phyloP scores from a whole-genome alignment of 805 yeast species.

The Candida stauntonica region DNA sequence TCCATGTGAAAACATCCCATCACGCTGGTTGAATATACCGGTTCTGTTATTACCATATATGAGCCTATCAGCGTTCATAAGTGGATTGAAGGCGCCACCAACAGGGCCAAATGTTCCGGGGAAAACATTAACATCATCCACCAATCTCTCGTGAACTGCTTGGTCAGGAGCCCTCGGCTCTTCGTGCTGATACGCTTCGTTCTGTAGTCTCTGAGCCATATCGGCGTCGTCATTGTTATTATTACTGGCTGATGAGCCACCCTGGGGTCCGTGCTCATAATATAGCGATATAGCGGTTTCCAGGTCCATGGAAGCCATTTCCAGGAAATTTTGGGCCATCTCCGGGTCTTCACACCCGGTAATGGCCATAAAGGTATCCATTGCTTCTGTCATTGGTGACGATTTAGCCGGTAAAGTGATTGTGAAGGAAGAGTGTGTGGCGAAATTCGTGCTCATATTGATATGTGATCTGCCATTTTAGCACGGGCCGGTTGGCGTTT shows the following conservation, averaged over 20 bases:
- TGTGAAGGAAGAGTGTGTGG: no score
- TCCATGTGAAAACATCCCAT: conserved; percentile 11
- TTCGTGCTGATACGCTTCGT: conserved; percentile 47
- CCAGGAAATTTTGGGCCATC: conserved; percentile 71
- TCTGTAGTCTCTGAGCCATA: conserved; percentile 58
- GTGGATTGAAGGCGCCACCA: conserved; percentile 29
- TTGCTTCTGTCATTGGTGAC: conserved; percentile 41
- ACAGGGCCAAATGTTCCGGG: conserved; percentile 36
- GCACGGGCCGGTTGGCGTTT: neutral
- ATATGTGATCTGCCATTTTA: neutral
- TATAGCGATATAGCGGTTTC: conserved; percentile 82
- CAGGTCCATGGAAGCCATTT: conserved; percentile 69
- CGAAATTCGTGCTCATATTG: neutral
- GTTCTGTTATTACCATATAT: conserved; percentile 33
- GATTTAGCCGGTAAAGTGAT: no score
- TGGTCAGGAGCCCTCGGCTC: conserved; percentile 75
- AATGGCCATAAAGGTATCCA: conserved; percentile 76
- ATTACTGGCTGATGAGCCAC: conserved; percentile 8
- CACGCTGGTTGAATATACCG: conserved; percentile 33
- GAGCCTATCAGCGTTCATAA: conserved; percentile 7
- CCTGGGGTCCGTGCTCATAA: conserved; percentile 58
- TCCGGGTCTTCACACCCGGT: conserved; percentile 68
- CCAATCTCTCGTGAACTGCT: conserved; percentile 72
- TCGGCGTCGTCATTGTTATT: conserved; percentile 1
- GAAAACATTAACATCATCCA: conserved; percentile 41